Base-by-base conservation (phyloP, 495 filamentous ascomycete species). In the Penicillium manginii region DNA sequence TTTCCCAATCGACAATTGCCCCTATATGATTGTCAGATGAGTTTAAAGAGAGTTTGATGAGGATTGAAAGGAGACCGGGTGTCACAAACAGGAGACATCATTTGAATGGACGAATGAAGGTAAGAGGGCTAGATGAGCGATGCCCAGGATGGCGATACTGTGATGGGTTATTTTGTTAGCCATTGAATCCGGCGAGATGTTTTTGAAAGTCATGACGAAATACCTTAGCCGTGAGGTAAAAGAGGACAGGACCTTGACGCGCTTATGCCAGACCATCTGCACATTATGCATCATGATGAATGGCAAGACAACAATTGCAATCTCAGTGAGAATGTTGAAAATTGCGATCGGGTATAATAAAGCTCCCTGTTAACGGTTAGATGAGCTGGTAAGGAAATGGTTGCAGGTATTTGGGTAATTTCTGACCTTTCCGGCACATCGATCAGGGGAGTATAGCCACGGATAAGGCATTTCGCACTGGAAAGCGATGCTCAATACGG, bases 251-350 rank as follows among this genome's bases (percentile, higher is more conserved):
- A 72, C 66, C 52, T 66, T 63, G 0, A 68, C n/a, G 7, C 64
- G 58, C 48, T 60, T 67, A 23, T 47, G 11, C 45, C 15, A 46
- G n/a, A 32, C 53, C 58, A 70, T 62, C 40, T 67, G 66, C 10
- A 72, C 66, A 46, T 64, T 60, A 1, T 52, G 56, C 59, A 72
- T 64, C 69, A 72, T 69, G 35, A 65, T 54, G 52, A 69, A 66
- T 0, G 66, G 64, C 8, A 55, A 45, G 8, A 58, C 29, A 21
- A 61, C 55, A 31, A 70, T 57, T 21, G 64, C 43, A 10, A 62
- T 50, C 18, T 72, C 69, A 22, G 56, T 69, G 40, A 68, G 52
- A 32, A 72, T 66, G 42, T 70, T 64, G 46, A 66, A 21, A 5
- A 62, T 51, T n/a, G 40, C 40, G 35, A 72, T 61, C 8, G 56